Evolutionary conservation across 306 rosid species (phyloP), one percentile per base, ranked within the genome.

Genomic region (Lathyrus aphaca): DNA sequence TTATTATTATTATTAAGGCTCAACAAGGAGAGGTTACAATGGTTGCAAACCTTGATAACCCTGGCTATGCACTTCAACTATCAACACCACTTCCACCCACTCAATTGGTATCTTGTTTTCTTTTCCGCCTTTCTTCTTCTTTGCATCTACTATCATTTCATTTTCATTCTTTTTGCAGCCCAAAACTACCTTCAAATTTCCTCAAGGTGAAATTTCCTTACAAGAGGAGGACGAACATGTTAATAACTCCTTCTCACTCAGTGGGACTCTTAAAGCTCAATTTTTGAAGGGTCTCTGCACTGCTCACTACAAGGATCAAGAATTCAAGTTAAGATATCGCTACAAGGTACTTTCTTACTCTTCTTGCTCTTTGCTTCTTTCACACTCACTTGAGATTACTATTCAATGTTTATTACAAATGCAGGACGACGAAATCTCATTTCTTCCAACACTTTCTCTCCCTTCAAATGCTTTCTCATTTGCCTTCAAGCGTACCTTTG

Each of bases 351-450:
- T 16, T 37, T 64, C 57, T 60, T 54, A 37, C n/a, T 23, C 9
- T 54, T 54, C 30, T 46, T 46, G 10, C 3, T 48, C 9, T 0
- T 30, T 30, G 8, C 1, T 57, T 64, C 16, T 25, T 68, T 77
- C 43, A 69, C 42, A 10, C 64, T 51, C 21, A 53, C 42, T 69
- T 42, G 43, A 58, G 46, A 51, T 17, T n/a, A 10, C 14, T 40
- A 10, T 57, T 61, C 51, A 72, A 43, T 43, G 19, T 74, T 81
- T 66, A 70, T 74, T 62, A 58, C 64, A 48, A 19, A 69, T 85
- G 83, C 88, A 93, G 98, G 98, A 94, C 48, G 95, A 87, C 8
- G 85, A 87, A 81, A 42, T 94, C 85, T 82, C 98, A 45, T 86
- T 91, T 81, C 88, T 90, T 72, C 98, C 98, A 17, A 29, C 77